Conservation (phyloP, 2,329 filamentous ascomycete genomes). For the Aspergillus jensenii region DNA sequence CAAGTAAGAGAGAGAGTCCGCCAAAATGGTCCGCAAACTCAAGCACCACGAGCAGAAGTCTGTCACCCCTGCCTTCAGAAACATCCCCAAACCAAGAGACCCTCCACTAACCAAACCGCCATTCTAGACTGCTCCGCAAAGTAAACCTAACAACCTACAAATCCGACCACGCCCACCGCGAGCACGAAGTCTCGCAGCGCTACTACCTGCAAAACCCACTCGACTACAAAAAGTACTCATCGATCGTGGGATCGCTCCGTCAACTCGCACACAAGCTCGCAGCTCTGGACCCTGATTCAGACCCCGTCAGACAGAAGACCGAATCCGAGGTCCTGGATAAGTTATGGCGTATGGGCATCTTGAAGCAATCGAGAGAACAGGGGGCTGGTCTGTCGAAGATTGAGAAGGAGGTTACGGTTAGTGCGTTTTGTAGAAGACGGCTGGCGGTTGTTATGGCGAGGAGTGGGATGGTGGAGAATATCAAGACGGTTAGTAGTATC, state of each 20-base stretch:
- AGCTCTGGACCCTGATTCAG: slow-evolving; percentile 74
- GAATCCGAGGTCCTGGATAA: slow-evolving; percentile 88
- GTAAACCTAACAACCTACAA: slow-evolving; percentile 96
- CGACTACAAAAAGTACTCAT: slow-evolving; percentile 72
- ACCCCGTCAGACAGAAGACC: slow-evolving; percentile 74
- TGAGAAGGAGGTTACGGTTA: slow-evolving; percentile 85
- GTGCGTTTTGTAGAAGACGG: slow-evolving; percentile 78
- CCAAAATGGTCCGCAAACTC: slow-evolving; percentile 84
- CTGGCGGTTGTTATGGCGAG: slow-evolving; percentile 90
- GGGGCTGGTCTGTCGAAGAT: slow-evolving; percentile 69
- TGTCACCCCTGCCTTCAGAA: slow-evolving; percentile 9
- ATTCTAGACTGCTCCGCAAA: slow-evolving; percentile 68
- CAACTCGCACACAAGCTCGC: slow-evolving; percentile 87
- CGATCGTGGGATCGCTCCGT: slow-evolving; percentile 75
- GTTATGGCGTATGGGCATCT: slow-evolving; percentile 86
- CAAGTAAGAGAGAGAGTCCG: background rate
- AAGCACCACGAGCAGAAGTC: slow-evolving; percentile 94
- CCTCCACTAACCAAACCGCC: slow-evolving; percentile 4
- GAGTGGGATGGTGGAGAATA: slow-evolving; percentile 85
- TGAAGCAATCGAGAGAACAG: slow-evolving; percentile 72
- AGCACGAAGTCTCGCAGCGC: slow-evolving; percentile 73
- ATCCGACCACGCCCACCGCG: slow-evolving; percentile 81
- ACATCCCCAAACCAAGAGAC: background rate
- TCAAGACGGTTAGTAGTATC: slow-evolving; percentile 63
- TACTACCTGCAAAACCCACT: slow-evolving; percentile 90